These are phyloP conservation scores for Alternaria panax DNA, from an alignment of 2,329 filamentous ascomycete species.

Conservation along the genomic window DNA sequence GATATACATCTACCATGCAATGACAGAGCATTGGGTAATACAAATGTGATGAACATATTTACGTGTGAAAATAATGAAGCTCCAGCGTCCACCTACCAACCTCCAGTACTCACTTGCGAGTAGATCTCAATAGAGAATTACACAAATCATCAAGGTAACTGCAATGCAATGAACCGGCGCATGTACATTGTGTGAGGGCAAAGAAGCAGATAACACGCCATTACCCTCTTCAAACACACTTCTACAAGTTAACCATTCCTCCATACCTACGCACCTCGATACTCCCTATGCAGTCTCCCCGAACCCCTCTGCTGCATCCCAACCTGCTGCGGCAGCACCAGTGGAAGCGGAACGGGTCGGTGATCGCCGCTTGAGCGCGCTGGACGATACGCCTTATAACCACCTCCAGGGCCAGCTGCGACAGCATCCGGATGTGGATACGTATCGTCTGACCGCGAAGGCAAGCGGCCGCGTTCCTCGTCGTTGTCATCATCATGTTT, in stretches of 20 bases:
- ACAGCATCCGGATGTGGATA: neutral
- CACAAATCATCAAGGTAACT: neutral
- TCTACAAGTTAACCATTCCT: neutral
- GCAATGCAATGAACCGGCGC: neutral
- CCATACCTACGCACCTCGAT: neutral
- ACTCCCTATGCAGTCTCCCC: neutral
- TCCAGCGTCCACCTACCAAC: neutral
- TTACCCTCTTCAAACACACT: neutral
- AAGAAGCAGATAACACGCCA: neutral
- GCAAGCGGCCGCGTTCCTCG: neutral
- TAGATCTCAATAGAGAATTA: neutral
- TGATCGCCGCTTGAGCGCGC: neutral
- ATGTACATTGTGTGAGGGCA: neutral
- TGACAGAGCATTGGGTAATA: neutral
- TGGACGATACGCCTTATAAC: neutral
- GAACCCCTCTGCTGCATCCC: neutral
- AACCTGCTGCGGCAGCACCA: neutral
- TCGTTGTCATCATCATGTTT: neutral
- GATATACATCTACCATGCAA: neutral
- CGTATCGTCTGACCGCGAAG: constrained; percentile 3
- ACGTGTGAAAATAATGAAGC: neutral
- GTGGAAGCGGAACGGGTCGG: neutral
- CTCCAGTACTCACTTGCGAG: neutral
- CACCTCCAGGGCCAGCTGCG: neutral
- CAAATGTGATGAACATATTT: neutral